Conservation (phyloP, 257 asterid species). For the Knoxia roxburghii region DNA sequence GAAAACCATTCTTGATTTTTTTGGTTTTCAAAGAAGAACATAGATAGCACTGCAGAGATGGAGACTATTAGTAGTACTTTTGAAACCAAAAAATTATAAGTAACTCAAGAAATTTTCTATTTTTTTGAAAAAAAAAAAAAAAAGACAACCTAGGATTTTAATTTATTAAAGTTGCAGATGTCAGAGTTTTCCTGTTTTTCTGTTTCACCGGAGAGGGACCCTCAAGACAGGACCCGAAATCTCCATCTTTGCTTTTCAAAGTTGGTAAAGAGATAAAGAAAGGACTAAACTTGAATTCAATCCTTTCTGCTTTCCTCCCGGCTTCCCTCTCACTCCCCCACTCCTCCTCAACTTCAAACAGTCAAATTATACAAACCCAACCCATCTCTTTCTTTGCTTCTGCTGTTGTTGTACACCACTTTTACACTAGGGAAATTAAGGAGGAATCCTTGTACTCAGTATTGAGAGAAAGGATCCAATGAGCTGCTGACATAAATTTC, state of each 20-base stretch:
- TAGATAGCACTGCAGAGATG: no score
- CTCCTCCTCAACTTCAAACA: not conserved
- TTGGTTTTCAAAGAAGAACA: no score
- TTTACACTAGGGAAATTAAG: no score
- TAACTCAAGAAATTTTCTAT: no score
- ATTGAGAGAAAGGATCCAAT: constrained; percentile 4
- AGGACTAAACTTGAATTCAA: not conserved
- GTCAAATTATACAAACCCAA: not conserved
- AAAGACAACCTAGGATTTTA: constrained; percentile 11
- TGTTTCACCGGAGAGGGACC: not conserved
- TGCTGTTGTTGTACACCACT: no score
- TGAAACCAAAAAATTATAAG: not conserved
- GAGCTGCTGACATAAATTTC: constrained; percentile 4
- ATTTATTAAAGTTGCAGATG: constrained; percentile 16
- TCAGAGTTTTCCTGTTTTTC: not conserved
- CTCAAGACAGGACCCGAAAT: constrained; percentile 6
- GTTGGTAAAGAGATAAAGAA: constrained; percentile 22
- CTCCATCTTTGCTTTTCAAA: constrained; percentile 30
- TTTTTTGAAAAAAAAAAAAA: not conserved
- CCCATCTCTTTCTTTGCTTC: constrained; percentile 26
- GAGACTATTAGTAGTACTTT: no score
- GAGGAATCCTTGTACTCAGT: no score
- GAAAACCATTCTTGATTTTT: no score
- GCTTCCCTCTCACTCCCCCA: not conserved
- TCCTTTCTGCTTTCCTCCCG: constrained; percentile 6